Evolutionary conservation across 345 rosid species (phyloP), one percentile per base, ranked within the genome.

Genomic region (Noccaea bulbosa): DNA sequence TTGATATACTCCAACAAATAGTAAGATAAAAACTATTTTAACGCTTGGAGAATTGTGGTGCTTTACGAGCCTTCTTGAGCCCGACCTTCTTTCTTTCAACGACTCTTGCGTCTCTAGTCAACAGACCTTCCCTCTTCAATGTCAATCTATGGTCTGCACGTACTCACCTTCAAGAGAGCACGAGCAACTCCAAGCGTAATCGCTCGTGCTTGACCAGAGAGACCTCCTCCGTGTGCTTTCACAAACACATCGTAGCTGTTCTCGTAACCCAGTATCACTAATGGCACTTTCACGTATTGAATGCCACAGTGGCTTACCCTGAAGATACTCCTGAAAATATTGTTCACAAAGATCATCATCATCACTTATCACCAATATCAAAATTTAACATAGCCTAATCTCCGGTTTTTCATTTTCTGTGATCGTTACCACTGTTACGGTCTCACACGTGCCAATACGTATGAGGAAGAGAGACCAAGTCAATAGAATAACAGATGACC

Each of bases 51-150:
- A 24, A 91, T 56, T 91, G 96, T 12, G 96, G 97, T 40, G 96
- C 94, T 81, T 93, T 93, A 41, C 99, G 99, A 1, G 96, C 99
- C 74, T 93, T 91, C 81, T 93, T 84, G 80, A 91, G 96, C 45
- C 98, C 98, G 5, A 74, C 88, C 79, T 93, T 93, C 88, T 93
- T 93, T 80, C 98, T 87, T 74, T 93, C 97, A 30, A 89, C 98
- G 1, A 91, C 78, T 75, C 98, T 86, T 0, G 97, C 77, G 71
- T 93, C 98, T 78, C 98, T 82, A 8, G 95, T 89, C 76, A 93
- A 79, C 65, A 93, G 86, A 53, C 95, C 97, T 80, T 89, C 93
- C 65, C 83, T 79, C 71, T 78, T 93, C 81, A 91, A 72, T 39
- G 97, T 90, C 0, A 73, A 16, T 78, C 96, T 84, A 69, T 91